Evolutionary conservation across 2,329 filamentous ascomycete genomes (phyloP).

Genomic region (Colletotrichum sp.): DNA sequence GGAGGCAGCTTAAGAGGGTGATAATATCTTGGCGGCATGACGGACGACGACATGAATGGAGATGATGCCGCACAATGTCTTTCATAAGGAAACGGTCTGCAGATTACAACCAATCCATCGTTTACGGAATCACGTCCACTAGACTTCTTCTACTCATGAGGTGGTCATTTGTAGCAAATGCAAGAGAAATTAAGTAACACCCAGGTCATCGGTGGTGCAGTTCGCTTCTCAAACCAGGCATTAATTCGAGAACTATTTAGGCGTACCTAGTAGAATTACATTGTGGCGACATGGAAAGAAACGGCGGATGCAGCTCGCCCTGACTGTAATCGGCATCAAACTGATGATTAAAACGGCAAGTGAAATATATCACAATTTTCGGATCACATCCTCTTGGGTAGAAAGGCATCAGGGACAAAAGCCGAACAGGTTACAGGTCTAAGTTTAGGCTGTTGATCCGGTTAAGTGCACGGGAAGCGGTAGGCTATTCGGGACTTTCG

Average conservation of each 20-base stretch:
- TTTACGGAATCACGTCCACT: not conserved
- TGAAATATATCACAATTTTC: not conserved
- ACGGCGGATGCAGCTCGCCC: not conserved
- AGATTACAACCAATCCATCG: not conserved
- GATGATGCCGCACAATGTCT: fast-evolving
- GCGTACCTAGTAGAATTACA: not conserved
- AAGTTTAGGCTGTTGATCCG: not conserved
- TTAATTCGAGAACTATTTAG: not conserved
- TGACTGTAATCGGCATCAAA: not conserved
- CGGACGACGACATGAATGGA: not conserved
- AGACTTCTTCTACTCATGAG: not conserved
- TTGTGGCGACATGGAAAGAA: not conserved
- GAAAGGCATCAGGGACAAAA: not conserved
- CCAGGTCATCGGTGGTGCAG: not conserved
- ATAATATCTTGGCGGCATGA: not conserved
- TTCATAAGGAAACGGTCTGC: not conserved
- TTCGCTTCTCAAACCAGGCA: not conserved
- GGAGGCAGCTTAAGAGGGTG: not conserved
- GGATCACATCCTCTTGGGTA: not conserved
- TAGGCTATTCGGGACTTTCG: not conserved
- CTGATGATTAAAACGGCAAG: not conserved
- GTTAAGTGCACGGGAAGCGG: not conserved
- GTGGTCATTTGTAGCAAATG: too few species aligned
- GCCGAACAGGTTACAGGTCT: not conserved
- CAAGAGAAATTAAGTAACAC: not conserved